Base-by-base conservation (phyloP, 179 eudicot species). In the Actinidia arguta region DNA sequence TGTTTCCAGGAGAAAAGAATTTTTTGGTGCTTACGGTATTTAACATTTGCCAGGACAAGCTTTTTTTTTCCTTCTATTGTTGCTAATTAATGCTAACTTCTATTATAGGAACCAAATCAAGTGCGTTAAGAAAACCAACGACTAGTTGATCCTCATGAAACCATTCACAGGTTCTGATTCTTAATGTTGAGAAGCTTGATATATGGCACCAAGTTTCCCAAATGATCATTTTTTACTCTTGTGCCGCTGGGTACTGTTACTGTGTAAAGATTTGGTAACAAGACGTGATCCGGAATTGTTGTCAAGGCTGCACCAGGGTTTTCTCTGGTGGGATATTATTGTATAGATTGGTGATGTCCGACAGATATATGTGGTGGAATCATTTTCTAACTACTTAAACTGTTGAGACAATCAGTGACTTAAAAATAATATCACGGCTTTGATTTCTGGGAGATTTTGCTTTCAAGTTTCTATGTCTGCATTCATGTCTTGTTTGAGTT, bases 61-160 rank as follows among this genome's bases (percentile, higher is more conserved):
- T 62, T 8, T 54, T 31, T 25, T 6, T 56, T 24, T n/a, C 22
- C 66, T 61, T 58, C 31, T 75, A 9, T 56, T 36, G 10, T 9
- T 59, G n/a, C 52, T 31, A 20, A 22, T 9, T n/a, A n/a, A 46
- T 25, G 27, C 62, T 52, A 54, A 31, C 67, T 75, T 39, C 51
- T 75, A 31, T 39, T 42, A 36, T 67, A 75, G 79, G 79, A 55
- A 56, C 66, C 44, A 13, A 56, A n/a, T 75, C 79, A 56, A 56
- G 66, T 75, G 67, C 51, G 51, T 56, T 52, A 4, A 12, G 36
- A 75, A 1, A 10, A 39, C 47, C 46, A 74, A 20, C 27, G 20
- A 42, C 51, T 39, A 61, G 8, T 14, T 6, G 47, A 18, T 55
- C 4, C 18, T 12, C 12, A 20, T 31, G 71, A 66, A 66, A 5